Evolutionary conservation across 148 eudicot genomes (phyloP).

Genomic region (Salicornia ramosissima): DNA sequence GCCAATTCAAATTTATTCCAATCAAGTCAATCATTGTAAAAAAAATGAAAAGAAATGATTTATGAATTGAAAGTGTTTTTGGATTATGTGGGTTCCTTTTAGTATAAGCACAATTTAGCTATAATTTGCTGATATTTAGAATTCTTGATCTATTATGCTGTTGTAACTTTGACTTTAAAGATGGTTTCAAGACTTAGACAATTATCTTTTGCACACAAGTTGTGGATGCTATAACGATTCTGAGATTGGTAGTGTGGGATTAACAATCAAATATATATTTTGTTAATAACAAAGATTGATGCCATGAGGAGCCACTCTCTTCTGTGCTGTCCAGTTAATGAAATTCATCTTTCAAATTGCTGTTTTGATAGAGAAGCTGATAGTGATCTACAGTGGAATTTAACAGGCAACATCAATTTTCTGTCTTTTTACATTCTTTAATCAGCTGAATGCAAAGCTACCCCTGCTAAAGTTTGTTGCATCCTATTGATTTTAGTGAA

Average conservation of each 20-base stretch:
- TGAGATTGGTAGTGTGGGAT: not conserved
- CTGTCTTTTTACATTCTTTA: not conserved
- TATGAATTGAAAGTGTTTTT: constrained; percentile 25
- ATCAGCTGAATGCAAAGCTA: not conserved
- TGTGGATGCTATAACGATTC: not conserved
- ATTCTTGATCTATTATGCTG: not conserved
- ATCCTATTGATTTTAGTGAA: not conserved
- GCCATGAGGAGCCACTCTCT: not conserved
- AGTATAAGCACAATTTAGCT: not conserved
- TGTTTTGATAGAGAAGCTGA: not conserved
- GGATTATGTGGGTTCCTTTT: not conserved
- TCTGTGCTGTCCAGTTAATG: not conserved
- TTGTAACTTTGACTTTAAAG: not conserved
- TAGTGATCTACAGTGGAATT: not conserved
- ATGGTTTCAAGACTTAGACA: not conserved
- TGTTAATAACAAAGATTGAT: not conserved
- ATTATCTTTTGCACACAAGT: not conserved
- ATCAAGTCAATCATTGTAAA: constrained; percentile 20
- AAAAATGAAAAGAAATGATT: constrained; percentile 12
- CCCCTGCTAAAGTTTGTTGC: not conserved
- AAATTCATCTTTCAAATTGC: not conserved
- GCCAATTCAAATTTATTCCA: not conserved
- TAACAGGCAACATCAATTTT: not conserved
- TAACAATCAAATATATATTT: not conserved
- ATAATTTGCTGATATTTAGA: not conserved